Evolutionary conservation across 768 basidiomycete species (phyloP).

Genomic region (Mycena pura): DNA sequence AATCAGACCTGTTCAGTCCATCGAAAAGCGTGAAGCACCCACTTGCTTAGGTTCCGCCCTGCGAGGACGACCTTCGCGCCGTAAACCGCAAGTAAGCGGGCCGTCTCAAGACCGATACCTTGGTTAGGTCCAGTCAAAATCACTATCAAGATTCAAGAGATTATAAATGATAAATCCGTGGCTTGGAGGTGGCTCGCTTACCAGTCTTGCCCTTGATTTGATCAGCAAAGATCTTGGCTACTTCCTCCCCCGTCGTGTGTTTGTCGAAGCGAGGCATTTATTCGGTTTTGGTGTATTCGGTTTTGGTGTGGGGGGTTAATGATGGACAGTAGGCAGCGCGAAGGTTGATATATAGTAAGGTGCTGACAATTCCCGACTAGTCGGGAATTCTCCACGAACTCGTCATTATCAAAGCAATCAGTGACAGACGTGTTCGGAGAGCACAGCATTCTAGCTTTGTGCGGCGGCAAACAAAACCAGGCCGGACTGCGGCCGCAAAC

Average conservation of each 20-base stretch:
- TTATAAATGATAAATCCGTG: neutral
- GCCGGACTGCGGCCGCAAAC: too few species aligned
- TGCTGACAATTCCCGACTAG: too few species aligned
- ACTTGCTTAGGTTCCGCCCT: slow-evolving; percentile 7
- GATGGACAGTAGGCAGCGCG: too few species aligned
- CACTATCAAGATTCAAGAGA: neutral
- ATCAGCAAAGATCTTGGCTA: slow-evolving; percentile 11
- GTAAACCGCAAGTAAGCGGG: neutral
- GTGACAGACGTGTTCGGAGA: too few species aligned
- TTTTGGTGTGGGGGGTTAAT: too few species aligned
- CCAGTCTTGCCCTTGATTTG: slow-evolving; percentile 13
- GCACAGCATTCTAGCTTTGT: too few species aligned
- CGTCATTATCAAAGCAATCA: too few species aligned
- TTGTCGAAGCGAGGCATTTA: slow-evolving; percentile 7
- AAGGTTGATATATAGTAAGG: too few species aligned
- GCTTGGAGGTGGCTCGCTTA: neutral
- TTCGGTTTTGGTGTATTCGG: too few species aligned
- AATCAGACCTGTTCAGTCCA: neutral
- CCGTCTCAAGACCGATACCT: slow-evolving; percentile 7
- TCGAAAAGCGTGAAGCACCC: neutral
- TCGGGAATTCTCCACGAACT: too few species aligned
- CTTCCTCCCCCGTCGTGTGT: slow-evolving; percentile 4
- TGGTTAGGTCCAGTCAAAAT: slow-evolving; percentile 5
- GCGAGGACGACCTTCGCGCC: slow-evolving; percentile 7
- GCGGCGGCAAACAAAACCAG: too few species aligned